Evolutionary conservation across 2,329 filamentous ascomycete genomes (phyloP).

Genomic region (Fulvia fulva): DNA sequence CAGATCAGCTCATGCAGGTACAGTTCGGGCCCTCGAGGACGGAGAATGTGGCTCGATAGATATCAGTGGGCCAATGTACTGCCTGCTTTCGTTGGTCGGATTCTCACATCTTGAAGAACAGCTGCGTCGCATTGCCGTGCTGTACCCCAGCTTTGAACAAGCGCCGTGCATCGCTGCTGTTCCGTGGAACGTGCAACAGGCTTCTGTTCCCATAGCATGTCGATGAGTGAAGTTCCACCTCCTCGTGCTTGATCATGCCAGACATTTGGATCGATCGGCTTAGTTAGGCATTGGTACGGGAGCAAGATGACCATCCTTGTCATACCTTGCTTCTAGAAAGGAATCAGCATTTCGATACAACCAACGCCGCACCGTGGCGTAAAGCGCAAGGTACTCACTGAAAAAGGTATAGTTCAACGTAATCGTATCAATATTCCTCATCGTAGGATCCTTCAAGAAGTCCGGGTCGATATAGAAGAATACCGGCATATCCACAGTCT

Average conservation of each 20-base stretch:
- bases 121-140: too few relatives aligned
- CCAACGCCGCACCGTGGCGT: neutral
- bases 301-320: slow-evolving; percentile 69
- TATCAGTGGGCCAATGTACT: too few relatives aligned
- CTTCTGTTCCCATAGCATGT: too few relatives aligned
- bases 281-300: slow-evolving; percentile 45
- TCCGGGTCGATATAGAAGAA: slow-evolving; percentile 99
- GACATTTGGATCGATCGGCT: neutral
- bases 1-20: slow-evolving; percentile 7
- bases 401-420: slow-evolving; percentile 98
- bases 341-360: slow-evolving; percentile 18
- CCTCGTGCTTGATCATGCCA: neutral
- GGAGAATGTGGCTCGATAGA: too few relatives aligned
- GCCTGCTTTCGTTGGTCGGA: too few relatives aligned
- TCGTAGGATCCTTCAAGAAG: slow-evolving; percentile 83
- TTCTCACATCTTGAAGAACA: too few relatives aligned
- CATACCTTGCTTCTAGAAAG: slow-evolving; percentile 70
- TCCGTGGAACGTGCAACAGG: too few relatives aligned
- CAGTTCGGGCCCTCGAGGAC: neutral
- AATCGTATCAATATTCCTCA: slow-evolving; percentile 91
- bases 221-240: too few relatives aligned
- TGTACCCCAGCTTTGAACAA: too few relatives aligned
- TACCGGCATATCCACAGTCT: slow-evolving; percentile 98
- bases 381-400: slow-evolving; percentile 58
- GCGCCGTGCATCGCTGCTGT: too few relatives aligned